Evolutionary conservation across 352 stramenopile genomes (phyloP).

Genomic region (Phytopythium boreale): DNA sequence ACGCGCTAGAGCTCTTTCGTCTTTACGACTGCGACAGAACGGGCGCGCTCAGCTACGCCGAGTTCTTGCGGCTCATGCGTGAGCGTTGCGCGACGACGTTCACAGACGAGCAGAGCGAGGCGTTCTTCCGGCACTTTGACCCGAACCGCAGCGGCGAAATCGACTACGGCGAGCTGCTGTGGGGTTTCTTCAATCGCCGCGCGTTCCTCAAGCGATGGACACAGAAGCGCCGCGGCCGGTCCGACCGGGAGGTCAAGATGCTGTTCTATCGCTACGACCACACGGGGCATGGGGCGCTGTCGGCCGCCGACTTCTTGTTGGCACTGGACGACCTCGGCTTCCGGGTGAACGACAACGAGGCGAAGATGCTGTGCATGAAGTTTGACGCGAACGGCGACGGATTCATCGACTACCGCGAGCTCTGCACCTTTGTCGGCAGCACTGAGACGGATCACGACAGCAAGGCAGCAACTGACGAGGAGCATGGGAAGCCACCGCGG

Average conservation of each 20-base stretch:
- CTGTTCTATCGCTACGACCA: conserved; percentile 55
- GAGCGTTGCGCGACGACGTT: conserved; percentile 22
- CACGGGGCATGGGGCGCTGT: conserved; percentile 28
- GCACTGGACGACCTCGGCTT: conserved; percentile 57
- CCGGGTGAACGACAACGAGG: conserved; percentile 36
- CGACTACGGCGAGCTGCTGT: conserved; percentile 60
- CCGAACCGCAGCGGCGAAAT: conserved; percentile 41
- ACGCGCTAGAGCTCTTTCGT: conserved; percentile 37
- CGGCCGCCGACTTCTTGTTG: conserved; percentile 39
- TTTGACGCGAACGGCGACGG: conserved; percentile 54
- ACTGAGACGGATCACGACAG: not conserved
- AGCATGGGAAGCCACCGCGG: not conserved
- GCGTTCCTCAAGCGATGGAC: conserved; percentile 58
- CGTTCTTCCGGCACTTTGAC: conserved; percentile 50
- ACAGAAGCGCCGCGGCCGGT: conserved; percentile 13
- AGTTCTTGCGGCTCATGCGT: conserved; percentile 39
- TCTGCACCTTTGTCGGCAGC: conserved; percentile 45
- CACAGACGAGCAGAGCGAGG: conserved; percentile 35
- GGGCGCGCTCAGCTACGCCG: conserved; percentile 37
- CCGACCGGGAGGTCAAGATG: conserved; percentile 14
- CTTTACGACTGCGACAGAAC: conserved; percentile 46
- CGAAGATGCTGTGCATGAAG: conserved; percentile 40
- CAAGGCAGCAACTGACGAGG: not conserved
- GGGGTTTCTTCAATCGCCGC: conserved; percentile 59
- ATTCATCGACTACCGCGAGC: conserved; percentile 62